Evolutionary conservation across 106 monocot species (phyloP).

Genomic region (Triglochin maritima): DNA sequence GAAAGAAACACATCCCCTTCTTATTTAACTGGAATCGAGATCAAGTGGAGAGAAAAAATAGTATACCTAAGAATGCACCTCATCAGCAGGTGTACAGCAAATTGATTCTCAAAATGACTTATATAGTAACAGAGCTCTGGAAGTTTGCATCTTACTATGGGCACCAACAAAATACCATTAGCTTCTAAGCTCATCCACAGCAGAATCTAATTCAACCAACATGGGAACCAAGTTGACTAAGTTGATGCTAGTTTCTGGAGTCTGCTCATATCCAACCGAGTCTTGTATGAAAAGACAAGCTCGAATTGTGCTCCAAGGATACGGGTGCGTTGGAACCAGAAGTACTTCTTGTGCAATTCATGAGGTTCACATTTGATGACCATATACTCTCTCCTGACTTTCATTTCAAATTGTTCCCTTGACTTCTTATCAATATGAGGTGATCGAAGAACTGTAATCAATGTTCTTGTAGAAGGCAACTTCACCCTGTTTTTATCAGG

Average conservation of each 20-base stretch:
- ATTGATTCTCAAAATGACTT: too few relatives aligned
- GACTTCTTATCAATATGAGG: slow-evolving; percentile 27
- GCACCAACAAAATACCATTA: too few relatives aligned
- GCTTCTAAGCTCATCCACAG: too few relatives aligned
- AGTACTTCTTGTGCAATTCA: slow-evolving; percentile 22
- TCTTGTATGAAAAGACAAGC: slow-evolving; percentile 20
- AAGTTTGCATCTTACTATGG: too few relatives aligned
- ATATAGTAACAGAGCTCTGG: too few relatives aligned
- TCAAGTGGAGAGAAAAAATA: too few relatives aligned
- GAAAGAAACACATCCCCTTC: too few relatives aligned
- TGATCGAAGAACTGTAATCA: slow-evolving; percentile 14
- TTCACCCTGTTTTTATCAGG: slow-evolving; percentile 11
- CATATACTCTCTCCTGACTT: slow-evolving; percentile 18
- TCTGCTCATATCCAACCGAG: slow-evolving; percentile 17
- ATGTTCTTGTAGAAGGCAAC: slow-evolving; percentile 11
- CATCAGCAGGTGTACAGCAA: too few relatives aligned
- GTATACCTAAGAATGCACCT: too few relatives aligned
- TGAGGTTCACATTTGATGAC: slow-evolving; percentile 14
- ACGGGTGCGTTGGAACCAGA: slow-evolving; percentile 21
- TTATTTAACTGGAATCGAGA: too few relatives aligned
- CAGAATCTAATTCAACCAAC: too few relatives aligned
- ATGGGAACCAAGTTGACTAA: too few relatives aligned
- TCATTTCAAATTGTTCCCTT: slow-evolving; percentile 27
- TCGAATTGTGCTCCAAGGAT: slow-evolving; percentile 25
- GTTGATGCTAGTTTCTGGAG: background rate